Conservation (phyloP, 2,329 filamentous ascomycete genomes). For the Aureobasidium sp. region DNA sequence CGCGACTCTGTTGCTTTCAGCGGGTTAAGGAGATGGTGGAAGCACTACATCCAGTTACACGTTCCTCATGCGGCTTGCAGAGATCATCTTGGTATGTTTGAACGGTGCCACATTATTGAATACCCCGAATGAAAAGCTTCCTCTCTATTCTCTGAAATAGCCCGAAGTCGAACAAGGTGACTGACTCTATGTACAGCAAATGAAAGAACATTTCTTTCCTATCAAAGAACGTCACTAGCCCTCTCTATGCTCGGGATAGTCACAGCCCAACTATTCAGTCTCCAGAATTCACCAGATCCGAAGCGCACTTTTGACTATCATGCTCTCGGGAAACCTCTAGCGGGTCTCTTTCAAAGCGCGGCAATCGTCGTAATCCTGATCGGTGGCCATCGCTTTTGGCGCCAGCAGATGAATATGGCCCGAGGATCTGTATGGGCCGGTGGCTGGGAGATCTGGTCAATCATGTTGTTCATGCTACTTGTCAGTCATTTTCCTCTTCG, state of each 20-base stretch:
- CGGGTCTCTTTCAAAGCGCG: slow-evolving; percentile 41
- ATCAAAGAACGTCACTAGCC: slow-evolving; percentile 63
- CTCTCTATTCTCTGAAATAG: too few species aligned
- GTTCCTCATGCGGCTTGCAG: slow-evolving; percentile 46
- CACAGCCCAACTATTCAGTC: slow-evolving; percentile 60
- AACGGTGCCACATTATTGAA: too few species aligned
- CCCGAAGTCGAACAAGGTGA: neutral
- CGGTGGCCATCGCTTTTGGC: slow-evolving; percentile 55
- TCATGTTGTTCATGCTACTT: slow-evolving; percentile 41
- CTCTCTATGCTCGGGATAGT: slow-evolving; percentile 60
- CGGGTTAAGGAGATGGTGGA: slow-evolving; percentile 38
- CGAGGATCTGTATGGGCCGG: slow-evolving; percentile 51
- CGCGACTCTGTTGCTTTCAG: slow-evolving; percentile 19
- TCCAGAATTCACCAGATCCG: slow-evolving; percentile 45
- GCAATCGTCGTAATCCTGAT: slow-evolving; percentile 46
- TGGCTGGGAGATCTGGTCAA: slow-evolving; percentile 51
- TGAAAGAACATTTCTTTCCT: slow-evolving; percentile 67
- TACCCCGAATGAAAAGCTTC: too few species aligned
- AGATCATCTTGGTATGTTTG: slow-evolving; percentile 52
- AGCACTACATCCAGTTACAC: slow-evolving; percentile 42
- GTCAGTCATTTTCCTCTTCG: slow-evolving; percentile 34
- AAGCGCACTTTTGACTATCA: slow-evolving; percentile 51
- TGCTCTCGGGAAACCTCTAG: slow-evolving; percentile 54
- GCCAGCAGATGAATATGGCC: slow-evolving; percentile 53
- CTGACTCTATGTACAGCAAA: slow-evolving; percentile 47